A percentile compares a stretch with the other conserved stretches of the same genome.
These are phyloP conservation scores for Saxispiralis lemnorum DNA, from an alignment of 495 filamentous ascomycete species.

Conservation along the genomic window DNA sequence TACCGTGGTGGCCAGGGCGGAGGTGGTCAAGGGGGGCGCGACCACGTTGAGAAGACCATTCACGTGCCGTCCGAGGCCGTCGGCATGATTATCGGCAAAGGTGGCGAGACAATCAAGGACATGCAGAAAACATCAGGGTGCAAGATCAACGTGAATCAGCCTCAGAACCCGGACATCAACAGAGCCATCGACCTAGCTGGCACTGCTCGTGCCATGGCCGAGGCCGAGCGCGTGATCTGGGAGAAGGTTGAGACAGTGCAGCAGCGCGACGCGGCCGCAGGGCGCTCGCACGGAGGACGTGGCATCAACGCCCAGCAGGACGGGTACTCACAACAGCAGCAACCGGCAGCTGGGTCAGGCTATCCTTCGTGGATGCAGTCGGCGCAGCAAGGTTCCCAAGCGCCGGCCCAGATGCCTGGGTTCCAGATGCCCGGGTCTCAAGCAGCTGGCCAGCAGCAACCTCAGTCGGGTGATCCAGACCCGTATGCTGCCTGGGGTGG, in stretches of 20 bases:
- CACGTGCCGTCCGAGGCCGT: conserved; percentile 69
- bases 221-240: conserved; percentile 59
- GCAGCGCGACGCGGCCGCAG: conserved; percentile 17
- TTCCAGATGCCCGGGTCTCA: conserved; percentile 29
- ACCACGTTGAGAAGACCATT: conserved; percentile 62
- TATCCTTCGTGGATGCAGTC: conserved; percentile 15
- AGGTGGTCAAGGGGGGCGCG: conserved; percentile 27
- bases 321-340: conserved; percentile 28
- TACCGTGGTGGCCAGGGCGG: conserved; percentile 15
- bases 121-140: conserved; percentile 67
- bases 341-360: conserved; percentile 20
- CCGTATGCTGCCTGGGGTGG: conserved; percentile 51
- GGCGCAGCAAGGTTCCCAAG: conserved; percentile 16
- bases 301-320: conserved; percentile 20
- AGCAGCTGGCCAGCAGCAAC: conserved; percentile 25
- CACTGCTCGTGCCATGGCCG: conserved; percentile 48
- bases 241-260: conserved; percentile 72
- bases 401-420: conserved; percentile 13
- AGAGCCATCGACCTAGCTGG: conserved; percentile 69
- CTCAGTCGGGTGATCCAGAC: conserved; percentile 34
- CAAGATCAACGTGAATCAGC: conserved; percentile 74
- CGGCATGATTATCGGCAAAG: conserved; percentile 79
- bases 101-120: conserved; percentile 72
- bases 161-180: conserved; percentile 51
- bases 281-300: conserved; percentile 17